A percentile compares a stretch with the other conserved stretches of the same genome.
phyloP scores from a whole-genome alignment of 2,329 filamentous ascomycete genomes.

The Colletotrichum sp. region DNA sequence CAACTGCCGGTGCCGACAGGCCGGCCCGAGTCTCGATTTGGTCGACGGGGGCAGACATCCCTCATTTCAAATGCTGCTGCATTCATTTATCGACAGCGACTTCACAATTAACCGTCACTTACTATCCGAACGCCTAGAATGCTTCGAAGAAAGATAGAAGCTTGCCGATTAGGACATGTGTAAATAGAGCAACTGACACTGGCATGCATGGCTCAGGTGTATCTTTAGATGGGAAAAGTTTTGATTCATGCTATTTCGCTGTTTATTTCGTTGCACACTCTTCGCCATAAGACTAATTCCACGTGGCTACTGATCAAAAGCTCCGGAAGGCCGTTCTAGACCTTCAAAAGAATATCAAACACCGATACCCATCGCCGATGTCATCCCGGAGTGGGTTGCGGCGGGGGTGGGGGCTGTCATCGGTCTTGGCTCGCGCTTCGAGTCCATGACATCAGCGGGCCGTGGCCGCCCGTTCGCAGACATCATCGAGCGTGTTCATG shows the following conservation, averaged over 20 bases:
- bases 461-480: neutral
- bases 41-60: neutral
- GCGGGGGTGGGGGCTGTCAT: neutral
- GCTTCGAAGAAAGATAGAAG: neutral
- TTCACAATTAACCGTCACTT: neutral
- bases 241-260: neutral
- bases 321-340: neutral
- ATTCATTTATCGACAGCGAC: neutral
- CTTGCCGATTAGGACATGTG: neutral
- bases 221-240: neutral
- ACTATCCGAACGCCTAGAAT: neutral
- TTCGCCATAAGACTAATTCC: neutral
- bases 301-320: neutral
- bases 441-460: slow-evolving; percentile 4
- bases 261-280: neutral
- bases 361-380: neutral
- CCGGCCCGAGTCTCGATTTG: neutral
- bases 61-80: too few relatives aligned
- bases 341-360: neutral
- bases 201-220: neutral
- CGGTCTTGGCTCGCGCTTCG: neutral
- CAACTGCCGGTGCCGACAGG: neutral
- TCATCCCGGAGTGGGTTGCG: neutral
- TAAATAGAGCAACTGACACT: neutral
- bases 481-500: neutral